phyloP scores from a whole-genome alignment of 345 rosid genomes.

The Schrenkiella parvula region DNA sequence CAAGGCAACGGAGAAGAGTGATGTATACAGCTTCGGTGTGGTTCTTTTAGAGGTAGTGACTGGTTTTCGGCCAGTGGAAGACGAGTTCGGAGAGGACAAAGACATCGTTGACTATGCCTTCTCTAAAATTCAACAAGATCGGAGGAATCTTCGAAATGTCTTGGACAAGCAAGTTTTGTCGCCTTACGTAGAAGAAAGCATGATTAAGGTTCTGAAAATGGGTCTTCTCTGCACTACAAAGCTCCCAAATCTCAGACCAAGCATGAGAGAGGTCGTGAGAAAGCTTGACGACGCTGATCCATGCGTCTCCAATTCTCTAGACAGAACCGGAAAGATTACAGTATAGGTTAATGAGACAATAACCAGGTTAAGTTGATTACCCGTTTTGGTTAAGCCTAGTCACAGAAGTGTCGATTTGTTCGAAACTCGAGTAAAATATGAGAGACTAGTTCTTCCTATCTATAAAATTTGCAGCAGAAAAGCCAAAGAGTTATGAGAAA shows the following conservation, averaged over 20 bases:
- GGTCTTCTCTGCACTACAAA: conserved; percentile 72
- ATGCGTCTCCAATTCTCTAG: conserved; percentile 30
- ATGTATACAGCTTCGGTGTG: conserved; percentile 83
- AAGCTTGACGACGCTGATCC: conserved; percentile 76
- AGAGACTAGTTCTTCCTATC: not conserved
- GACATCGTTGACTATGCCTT: conserved; percentile 72
- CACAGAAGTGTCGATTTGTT: not conserved
- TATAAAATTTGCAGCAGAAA: not conserved
- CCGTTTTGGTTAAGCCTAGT: not conserved
- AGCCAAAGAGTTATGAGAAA: not conserved
- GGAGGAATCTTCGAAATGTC: conserved; percentile 44
- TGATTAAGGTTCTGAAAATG: conserved; percentile 66
- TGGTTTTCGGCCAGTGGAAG: conserved; percentile 57
- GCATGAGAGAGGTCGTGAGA: conserved; percentile 77
- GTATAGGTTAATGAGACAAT: conserved; percentile 19
- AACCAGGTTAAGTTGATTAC: not conserved
- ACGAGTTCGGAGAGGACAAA: conserved; percentile 70
- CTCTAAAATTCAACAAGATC: conserved; percentile 48
- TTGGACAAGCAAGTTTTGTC: conserved; percentile 48
- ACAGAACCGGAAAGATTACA: conserved; percentile 22
- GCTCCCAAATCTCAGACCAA: conserved; percentile 72
- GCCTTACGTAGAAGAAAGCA: conserved; percentile 41
- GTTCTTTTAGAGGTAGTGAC: conserved; percentile 73
- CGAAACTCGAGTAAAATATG: not conserved
- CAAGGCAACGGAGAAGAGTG: conserved; percentile 71